Evolutionary conservation across 345 rosid species (phyloP).

Genomic region (Heritiera fomes): DNA sequence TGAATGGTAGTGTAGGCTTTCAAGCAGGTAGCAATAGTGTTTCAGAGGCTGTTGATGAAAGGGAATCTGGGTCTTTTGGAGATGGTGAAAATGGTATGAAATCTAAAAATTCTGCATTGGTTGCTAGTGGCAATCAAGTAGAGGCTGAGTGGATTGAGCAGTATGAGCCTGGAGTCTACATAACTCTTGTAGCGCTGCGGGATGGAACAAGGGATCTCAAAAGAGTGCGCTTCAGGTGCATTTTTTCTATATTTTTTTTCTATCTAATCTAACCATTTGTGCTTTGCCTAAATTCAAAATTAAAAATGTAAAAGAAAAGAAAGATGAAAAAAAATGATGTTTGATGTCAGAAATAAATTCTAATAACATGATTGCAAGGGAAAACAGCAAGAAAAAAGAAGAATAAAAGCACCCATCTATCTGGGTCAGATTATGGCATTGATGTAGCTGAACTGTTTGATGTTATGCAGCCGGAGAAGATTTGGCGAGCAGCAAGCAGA

Average conservation of each 20-base stretch:
- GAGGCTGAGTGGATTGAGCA: conserved; percentile 98
- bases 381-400: not conserved
- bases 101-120: conserved; percentile 49
- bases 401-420: not conserved
- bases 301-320: not conserved
- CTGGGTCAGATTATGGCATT: not conserved
- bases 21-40: conserved; percentile 35
- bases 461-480: conserved; percentile 73
- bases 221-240: conserved; percentile 97
- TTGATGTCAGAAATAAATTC: not conserved
- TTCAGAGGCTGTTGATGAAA: conserved; percentile 54
- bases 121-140: conserved; percentile 49
- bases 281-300: conserved; percentile 1
- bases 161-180: conserved; percentile 90
- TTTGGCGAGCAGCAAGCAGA: conserved; percentile 96
- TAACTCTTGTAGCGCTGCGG: conserved; percentile 76
- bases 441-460: not conserved
- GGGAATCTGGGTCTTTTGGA: conserved; percentile 49
- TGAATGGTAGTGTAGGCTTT: conserved; percentile 46
- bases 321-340: not conserved
- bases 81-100: conserved; percentile 49
- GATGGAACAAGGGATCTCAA: conserved; percentile 99
- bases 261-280: not conserved
- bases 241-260: not conserved
- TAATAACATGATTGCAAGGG: not conserved